A percentile compares a stretch with the other conserved stretches of the same genome.
Conservation (phyloP, 2,329 filamentous ascomycete genomes). For the Amylocarpus encephaloides region DNA sequence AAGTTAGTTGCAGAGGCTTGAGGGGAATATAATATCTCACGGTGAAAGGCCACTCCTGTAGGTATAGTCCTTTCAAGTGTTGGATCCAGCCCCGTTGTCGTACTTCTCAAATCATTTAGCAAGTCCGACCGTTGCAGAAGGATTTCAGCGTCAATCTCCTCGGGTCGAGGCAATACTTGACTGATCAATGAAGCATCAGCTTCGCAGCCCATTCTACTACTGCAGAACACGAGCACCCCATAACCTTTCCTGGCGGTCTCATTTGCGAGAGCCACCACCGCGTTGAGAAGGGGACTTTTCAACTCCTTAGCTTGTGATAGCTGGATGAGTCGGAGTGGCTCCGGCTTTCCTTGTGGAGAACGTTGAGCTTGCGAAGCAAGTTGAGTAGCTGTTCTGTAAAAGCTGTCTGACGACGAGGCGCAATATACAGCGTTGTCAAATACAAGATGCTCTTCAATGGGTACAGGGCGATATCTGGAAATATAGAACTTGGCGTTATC, state of each 20-base stretch:
- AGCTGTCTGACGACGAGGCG: constrained; percentile 49
- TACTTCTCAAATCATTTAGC: constrained; percentile 57
- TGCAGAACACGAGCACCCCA: constrained; percentile 68
- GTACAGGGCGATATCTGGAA: constrained; percentile 67
- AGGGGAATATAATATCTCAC: constrained; percentile 35
- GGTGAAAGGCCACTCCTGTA: constrained; percentile 68
- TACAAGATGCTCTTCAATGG: constrained; percentile 68
- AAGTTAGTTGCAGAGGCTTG: not conserved
- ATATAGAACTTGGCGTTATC: constrained; percentile 60
- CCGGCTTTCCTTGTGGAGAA: constrained; percentile 33
- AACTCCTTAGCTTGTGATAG: constrained; percentile 55
- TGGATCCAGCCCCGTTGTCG: constrained; percentile 60
- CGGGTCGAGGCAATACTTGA: constrained; percentile 51
- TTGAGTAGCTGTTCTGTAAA: constrained; percentile 52
- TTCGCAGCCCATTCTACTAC: constrained; percentile 62
- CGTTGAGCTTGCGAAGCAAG: constrained; percentile 34
- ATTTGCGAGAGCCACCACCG: constrained; percentile 61
- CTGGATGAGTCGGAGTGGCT: constrained; percentile 44
- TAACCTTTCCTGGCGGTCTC: constrained; percentile 64
- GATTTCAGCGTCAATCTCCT: constrained; percentile 38
- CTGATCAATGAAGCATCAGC: constrained; percentile 62
- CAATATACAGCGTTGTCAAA: constrained; percentile 63
- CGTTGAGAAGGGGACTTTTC: constrained; percentile 58
- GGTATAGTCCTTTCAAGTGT: constrained; percentile 58
- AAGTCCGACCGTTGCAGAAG: constrained; percentile 57